Conservation (phyloP, 2,329 filamentous ascomycete species). For the Chaetomium sp. region DNA sequence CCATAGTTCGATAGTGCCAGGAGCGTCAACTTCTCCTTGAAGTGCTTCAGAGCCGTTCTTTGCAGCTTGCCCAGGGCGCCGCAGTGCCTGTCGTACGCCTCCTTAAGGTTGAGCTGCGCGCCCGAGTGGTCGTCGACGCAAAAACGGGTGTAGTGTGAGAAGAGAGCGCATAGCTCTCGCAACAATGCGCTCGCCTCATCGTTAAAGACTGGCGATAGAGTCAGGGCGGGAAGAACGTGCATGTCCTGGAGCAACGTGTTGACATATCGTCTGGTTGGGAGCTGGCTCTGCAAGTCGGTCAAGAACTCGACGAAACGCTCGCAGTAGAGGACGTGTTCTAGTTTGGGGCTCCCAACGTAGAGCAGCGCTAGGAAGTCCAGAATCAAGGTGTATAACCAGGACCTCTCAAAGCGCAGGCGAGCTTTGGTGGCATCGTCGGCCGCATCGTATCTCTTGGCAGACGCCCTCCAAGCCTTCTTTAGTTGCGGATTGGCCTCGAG, state of each 20-base stretch:
- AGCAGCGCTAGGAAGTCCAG: constrained; percentile 79
- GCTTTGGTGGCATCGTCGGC: constrained; percentile 79
- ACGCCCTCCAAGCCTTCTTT: constrained; percentile 87
- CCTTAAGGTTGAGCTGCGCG: constrained; percentile 68
- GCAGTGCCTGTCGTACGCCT: constrained; percentile 81
- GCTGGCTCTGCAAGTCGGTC: constrained; percentile 85
- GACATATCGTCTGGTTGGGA: constrained; percentile 91
- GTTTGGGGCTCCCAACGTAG: constrained; percentile 57
- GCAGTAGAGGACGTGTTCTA: constrained; percentile 76
- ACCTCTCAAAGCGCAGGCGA: constrained; percentile 83
- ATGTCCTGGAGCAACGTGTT: constrained; percentile 86
- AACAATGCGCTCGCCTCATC: constrained; percentile 75
- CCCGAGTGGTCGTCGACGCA: constrained; percentile 90
- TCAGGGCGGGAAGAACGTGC: constrained; percentile 76
- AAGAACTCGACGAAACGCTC: constrained; percentile 93
- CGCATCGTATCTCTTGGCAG: constrained; percentile 82
- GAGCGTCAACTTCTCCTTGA: constrained; percentile 88
- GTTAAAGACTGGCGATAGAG: constrained; percentile 75
- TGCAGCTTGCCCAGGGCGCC: constrained; percentile 76
- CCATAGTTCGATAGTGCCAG: constrained; percentile 91
- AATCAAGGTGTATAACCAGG: constrained; percentile 86
- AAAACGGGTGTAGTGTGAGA: constrained; percentile 86
- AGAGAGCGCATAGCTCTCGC: constrained; percentile 76
- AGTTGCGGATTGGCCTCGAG: constrained; percentile 74
- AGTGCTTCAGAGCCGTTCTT: constrained; percentile 73